phyloP scores from a whole-genome alignment of 768 basidiomycete species.

The Gyrodon lividus region DNA sequence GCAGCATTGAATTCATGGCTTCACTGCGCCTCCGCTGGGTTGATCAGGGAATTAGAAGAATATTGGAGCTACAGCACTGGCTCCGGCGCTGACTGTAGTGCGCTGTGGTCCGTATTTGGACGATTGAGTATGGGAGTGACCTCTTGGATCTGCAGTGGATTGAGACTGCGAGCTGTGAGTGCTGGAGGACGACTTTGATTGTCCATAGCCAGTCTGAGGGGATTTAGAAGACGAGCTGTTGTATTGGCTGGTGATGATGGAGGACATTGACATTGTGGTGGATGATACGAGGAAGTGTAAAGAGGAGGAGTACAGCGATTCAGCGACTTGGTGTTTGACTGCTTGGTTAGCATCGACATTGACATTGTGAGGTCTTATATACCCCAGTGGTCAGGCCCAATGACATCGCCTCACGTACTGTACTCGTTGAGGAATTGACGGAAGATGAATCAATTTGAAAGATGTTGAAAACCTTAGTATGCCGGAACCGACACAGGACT shows the following conservation, averaged over 20 bases:
- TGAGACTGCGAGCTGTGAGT: conserved; percentile 17
- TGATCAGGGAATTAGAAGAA: conserved; percentile 47
- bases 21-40: neutral
- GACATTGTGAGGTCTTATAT: conserved; percentile 26
- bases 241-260: conserved; percentile 29
- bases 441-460: conserved; percentile 22
- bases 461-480: conserved; percentile 13
- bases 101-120: conserved; percentile 22
- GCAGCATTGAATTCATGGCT: neutral
- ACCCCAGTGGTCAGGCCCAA: too few relatives aligned
- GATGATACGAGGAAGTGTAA: neutral
- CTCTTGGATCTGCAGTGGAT: conserved; percentile 19
- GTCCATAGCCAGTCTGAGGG: conserved; percentile 14
- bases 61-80: conserved; percentile 50
- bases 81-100: conserved; percentile 48
- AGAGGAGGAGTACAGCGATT: neutral
- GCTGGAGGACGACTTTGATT: conserved; percentile 21
- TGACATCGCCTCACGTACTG: conserved; percentile 29
- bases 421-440: conserved; percentile 15
- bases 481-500: conserved; percentile 31
- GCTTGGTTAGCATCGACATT: neutral
- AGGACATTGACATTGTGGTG: neutral
- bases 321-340: conserved; percentile 1
- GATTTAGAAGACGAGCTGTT: conserved; percentile 14
- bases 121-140: conserved; percentile 25